These are phyloP conservation scores for Suhomyces kilbournensis DNA, from an alignment of 805 yeast genomes.

Conservation along the genomic window DNA sequence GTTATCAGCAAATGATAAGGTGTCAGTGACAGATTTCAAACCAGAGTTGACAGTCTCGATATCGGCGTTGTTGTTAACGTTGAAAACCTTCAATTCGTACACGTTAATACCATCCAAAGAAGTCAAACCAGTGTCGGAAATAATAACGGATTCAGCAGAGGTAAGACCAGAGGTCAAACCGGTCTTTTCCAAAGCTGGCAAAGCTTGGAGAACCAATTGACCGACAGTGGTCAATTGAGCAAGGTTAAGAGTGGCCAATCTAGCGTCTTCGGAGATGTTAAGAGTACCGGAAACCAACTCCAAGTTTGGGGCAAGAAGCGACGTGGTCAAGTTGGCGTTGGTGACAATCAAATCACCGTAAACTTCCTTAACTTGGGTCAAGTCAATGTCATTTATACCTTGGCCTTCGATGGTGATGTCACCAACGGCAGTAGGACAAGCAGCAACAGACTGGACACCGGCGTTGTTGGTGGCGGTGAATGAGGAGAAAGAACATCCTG, in stretches of 20 bases:
- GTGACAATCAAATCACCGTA: conserved; percentile 69
- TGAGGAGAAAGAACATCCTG: conserved; percentile 62
- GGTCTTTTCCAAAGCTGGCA: conserved; percentile 75
- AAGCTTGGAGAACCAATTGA: conserved; percentile 71
- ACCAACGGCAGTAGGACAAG: conserved; percentile 81
- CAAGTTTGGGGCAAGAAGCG: conserved; percentile 77
- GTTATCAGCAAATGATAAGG: conserved; percentile 81
- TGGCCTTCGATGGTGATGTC: conserved; percentile 67
- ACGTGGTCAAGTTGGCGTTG: conserved; percentile 60
- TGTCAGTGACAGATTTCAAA: conserved; percentile 68
- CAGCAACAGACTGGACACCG: conserved; percentile 68
- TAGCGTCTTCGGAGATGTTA: conserved; percentile 58
- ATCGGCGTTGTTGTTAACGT: conserved; percentile 88
- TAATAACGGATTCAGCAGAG: conserved; percentile 64
- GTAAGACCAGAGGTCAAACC: conserved; percentile 69
- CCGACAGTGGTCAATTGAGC: conserved; percentile 83
- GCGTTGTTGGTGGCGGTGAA: conserved; percentile 77
- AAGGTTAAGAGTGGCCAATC: conserved; percentile 64
- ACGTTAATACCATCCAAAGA: conserved; percentile 65
- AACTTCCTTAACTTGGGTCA: conserved; percentile 73
- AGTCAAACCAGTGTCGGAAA: conserved; percentile 72
- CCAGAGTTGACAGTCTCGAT: conserved; percentile 70
- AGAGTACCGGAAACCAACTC: conserved; percentile 72
- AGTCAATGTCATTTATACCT: conserved; percentile 53
- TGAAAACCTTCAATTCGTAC: conserved; percentile 47